phyloP scores from a whole-genome alignment of 345 rosid species.

The Salix dunnii region DNA sequence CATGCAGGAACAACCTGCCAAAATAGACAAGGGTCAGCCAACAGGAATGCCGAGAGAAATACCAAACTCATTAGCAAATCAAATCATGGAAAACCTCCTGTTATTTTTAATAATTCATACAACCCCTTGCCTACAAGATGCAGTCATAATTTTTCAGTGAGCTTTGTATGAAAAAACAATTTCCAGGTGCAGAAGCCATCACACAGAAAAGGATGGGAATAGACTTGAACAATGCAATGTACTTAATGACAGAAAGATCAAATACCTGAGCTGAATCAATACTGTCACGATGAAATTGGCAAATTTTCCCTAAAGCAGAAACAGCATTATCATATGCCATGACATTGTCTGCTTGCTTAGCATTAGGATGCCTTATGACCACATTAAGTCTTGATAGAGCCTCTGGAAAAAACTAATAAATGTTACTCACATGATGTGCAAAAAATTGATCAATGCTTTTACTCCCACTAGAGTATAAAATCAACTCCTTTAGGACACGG shows the following conservation, averaged over 20 bases:
- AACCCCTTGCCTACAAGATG: not conserved
- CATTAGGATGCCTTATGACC: constrained; percentile 76
- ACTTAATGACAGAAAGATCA: not conserved
- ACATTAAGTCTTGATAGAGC: constrained; percentile 89
- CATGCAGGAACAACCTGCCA: constrained; percentile 92
- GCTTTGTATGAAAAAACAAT: not conserved
- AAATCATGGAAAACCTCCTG: not conserved
- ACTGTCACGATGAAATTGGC: constrained; percentile 82
- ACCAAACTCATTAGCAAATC: not conserved
- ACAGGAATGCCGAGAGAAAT: not conserved
- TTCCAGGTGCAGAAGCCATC: not conserved
- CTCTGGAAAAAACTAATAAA: constrained; percentile 51
- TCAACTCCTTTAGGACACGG: not conserved
- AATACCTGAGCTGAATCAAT: constrained; percentile 87
- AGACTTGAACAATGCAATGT: not conserved
- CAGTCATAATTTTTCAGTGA: not conserved
- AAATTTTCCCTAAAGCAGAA: constrained; percentile 95
- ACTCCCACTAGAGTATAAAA: not conserved
- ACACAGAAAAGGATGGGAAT: not conserved
- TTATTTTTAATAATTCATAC: not conserved
- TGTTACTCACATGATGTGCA: constrained; percentile 14
- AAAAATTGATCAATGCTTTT: not conserved
- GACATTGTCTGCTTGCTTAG: constrained; percentile 73
- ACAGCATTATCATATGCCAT: constrained; percentile 99
- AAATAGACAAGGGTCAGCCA: not conserved